Evolutionary conservation across 495 filamentous ascomycete genomes (phyloP), one percentile per base, ranked within the genome.

Genomic region (Neurospora sp.): DNA sequence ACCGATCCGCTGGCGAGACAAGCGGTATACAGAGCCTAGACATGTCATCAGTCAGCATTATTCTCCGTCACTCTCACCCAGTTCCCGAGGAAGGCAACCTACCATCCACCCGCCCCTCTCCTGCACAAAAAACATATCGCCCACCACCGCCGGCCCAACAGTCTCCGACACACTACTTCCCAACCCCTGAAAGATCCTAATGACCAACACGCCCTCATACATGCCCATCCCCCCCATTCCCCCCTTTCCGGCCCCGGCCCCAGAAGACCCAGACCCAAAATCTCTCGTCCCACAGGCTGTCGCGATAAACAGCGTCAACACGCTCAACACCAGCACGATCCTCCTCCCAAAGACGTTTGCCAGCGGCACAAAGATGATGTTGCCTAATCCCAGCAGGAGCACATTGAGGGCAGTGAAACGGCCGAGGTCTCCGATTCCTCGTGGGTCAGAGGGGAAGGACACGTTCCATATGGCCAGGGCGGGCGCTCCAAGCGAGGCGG

Each of bases 281-380:
- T 31, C 54, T 31, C 54, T 79, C 1, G 84, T 85, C 44, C 86
- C 88, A 35, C 83, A 85, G 18, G 84, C 78, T 20, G 87, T 86
- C 70, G 83, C 84, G 2, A 85, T 78, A 2, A 84, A 75, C 74
- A 84, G 83, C 46, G 82, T 78, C 11, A 87, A 71, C 2, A 84
- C 77, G 7, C 87, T 88, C 7, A 88, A 42, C 9, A 90, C 79
- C 40, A 88, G 84, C 40, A 88, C 82, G 6, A 85, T 86, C 4
- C 88, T 85, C n/a, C 87, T 83, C 5, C 88, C 88, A 72, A 80
- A 90, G 11, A 87, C 81, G 72, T 88, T 87, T 7, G 88, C 86
- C n/a, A 90, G 71, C 0, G 88, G 88, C n/a, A 86, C 85, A 85
- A 87, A 88, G 72, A 88, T 82, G 69, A 79, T 75, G 46, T 82